Conservation (phyloP, 176 grass and related monocot species). For the Oryza officinalis region DNA sequence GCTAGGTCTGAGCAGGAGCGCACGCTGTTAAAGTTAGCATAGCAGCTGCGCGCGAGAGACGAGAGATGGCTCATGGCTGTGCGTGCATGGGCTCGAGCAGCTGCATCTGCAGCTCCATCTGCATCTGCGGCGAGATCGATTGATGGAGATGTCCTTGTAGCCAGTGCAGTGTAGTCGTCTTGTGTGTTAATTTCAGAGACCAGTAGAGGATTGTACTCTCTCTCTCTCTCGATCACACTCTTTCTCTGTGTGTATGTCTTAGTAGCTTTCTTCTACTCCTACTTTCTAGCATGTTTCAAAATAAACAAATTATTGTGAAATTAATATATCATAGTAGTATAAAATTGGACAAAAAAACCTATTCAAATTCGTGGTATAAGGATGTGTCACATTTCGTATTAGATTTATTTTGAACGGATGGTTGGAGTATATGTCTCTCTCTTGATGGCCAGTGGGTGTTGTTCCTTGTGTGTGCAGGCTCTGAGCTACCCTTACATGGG, state of each 20-base stretch:
- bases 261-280: background rate
- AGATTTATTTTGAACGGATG: too few relatives aligned
- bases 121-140: background rate
- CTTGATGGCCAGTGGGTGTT: constrained; percentile 27
- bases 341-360: too few relatives aligned
- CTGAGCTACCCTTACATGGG: constrained; percentile 87
- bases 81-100: constrained; percentile 22
- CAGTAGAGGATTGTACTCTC: constrained; percentile 15
- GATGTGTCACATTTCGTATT: too few relatives aligned
- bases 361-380: too few relatives aligned
- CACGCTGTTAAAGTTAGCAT: constrained; percentile 84
- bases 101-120: background rate
- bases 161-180: background rate
- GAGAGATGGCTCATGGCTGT: background rate
- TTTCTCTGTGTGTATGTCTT: too few relatives aligned
- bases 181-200: constrained; percentile 36
- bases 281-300: too few relatives aligned
- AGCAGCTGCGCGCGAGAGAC: too few relatives aligned
- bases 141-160: constrained; percentile 34
- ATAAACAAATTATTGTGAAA: too few relatives aligned
- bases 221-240: too few relatives aligned
- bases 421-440: background rate
- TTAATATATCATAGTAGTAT: too few relatives aligned
- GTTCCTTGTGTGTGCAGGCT: constrained; percentile 56
- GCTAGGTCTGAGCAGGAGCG: constrained; percentile 38